A percentile compares a stretch with the other conserved stretches of the same genome.
Conservation (phyloP, 257 asterid species). For the Salvia miltiorrhiza region DNA sequence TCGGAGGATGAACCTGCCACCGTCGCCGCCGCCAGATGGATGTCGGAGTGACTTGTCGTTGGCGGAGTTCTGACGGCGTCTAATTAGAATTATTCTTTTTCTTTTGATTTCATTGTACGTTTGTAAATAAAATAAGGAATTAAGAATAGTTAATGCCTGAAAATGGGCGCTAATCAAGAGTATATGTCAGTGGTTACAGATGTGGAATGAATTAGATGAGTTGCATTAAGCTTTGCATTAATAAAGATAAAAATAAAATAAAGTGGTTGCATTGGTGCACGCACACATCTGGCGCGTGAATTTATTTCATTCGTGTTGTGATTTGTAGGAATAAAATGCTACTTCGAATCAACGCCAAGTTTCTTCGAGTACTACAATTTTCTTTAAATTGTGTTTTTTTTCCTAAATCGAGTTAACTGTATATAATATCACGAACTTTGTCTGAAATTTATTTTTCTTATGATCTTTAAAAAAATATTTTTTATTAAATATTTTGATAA, state of each 20-base stretch:
- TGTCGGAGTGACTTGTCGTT: constrained; percentile 34
- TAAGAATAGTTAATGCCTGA: constrained; percentile 16
- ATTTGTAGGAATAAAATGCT: constrained; percentile 12
- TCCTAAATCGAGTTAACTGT: too few relatives aligned
- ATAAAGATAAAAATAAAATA: too few relatives aligned
- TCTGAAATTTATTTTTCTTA: too few relatives aligned
- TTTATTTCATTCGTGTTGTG: not conserved
- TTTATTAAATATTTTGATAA: too few relatives aligned
- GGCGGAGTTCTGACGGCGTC: constrained; percentile 55
- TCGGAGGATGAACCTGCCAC: constrained; percentile 46
- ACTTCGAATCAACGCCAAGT: constrained; percentile 12
- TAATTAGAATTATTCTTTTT: not conserved
- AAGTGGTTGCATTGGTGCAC: too few relatives aligned
- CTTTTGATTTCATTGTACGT: not conserved
- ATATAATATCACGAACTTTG: too few relatives aligned
- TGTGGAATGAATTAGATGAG: constrained; percentile 19
- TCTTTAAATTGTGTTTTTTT: too few relatives aligned
- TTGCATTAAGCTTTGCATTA: constrained; percentile 21
- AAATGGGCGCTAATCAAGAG: constrained; percentile 32
- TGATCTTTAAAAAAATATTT: too few relatives aligned
- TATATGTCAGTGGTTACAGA: constrained; percentile 22
- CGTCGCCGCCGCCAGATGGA: constrained; percentile 60
- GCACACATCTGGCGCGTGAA: too few relatives aligned
- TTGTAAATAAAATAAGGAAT: constrained; percentile 36
- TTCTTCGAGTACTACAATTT: not conserved